Base-by-base conservation (phyloP, 805 yeast species). In the Ogataea salicorniae region DNA sequence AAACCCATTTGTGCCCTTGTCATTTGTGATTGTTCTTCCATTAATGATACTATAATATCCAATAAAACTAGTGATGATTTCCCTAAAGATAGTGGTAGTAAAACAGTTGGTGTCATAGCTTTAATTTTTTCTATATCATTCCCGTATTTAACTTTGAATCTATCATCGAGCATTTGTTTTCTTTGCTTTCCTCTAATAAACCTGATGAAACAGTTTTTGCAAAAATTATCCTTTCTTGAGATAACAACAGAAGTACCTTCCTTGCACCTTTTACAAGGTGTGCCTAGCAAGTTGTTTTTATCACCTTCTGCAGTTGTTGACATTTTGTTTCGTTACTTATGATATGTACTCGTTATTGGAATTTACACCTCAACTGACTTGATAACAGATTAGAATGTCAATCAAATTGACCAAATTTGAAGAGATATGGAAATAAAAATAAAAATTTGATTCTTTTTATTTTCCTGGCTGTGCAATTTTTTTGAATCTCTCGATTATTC, bases 141-240 rank as follows among this genome's bases (percentile, higher is more conserved):
- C 14, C 79, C 80, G 56, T 70, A 89, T 57, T 82, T 77, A 20
- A 86, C 91, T 59, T 87, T 86, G 67, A 77, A 90, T 46, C 74
- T 78, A 14, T 86, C 90, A 53, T 75, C 78, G 61, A 70, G 73
- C 89, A 92, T 81, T 59, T 76, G 85, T 59, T 84, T 86, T 51
- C 96, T 73, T 64, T 87, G 90, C 63, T 91, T 91, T 22, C 87
- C 83, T 48, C 84, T 74, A 35, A 91, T 72, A 61, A 88, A 91
- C 49, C 81, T 74, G 18, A 76, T 60, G 56, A 88, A 92, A 64
- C 98, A 91, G 2, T 52, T 47, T 49, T 70, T 65, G 66, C 95
- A 87, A 49, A 84, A 84, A 16, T 68, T 60, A 58, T 86, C 92
- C 51, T 81, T 81, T 43, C 95, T 66, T 2, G 87, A 73, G 1